phyloP scores from a whole-genome alignment of 2,329 filamentous ascomycete genomes.

The Claviceps citrina region DNA sequence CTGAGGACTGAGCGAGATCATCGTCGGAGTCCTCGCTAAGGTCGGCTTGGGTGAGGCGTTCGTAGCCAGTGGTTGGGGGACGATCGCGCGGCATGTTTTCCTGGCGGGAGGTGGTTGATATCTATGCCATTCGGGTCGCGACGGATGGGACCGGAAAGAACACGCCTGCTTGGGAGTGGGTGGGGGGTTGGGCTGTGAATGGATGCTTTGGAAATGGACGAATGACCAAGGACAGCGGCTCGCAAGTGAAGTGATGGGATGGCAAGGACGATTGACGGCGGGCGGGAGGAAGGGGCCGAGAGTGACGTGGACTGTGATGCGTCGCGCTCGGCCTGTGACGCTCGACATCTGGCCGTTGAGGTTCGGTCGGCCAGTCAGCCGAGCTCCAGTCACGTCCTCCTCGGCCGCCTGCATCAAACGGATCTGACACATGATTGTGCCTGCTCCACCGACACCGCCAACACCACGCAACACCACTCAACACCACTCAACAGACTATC shows the following conservation, averaged over 20 bases:
- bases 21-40: slow-evolving; percentile 58
- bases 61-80: slow-evolving; percentile 67
- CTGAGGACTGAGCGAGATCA: slow-evolving; percentile 38
- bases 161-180: neutral
- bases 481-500: too few species aligned
- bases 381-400: too few species aligned
- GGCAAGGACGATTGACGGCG: too few species aligned
- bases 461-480: too few species aligned
- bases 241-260: too few species aligned
- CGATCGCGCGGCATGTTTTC: slow-evolving; percentile 47
- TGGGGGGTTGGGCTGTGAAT: too few species aligned
- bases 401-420: too few species aligned
- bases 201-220: too few species aligned
- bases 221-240: neutral
- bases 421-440: too few species aligned
- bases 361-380: neutral
- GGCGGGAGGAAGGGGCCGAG: too few species aligned
- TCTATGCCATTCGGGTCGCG: slow-evolving; percentile 2
- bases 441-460: too few species aligned
- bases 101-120: neutral
- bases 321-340: neutral
- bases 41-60: slow-evolving; percentile 70
- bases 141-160: neutral
- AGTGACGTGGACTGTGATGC: neutral
- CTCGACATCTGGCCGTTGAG: neutral